Percentiles rank a stretch among this genome's conserved stretches.
Conservation (phyloP, 352 stramenopile genomes). For the Phytophthora pluvialis region DNA sequence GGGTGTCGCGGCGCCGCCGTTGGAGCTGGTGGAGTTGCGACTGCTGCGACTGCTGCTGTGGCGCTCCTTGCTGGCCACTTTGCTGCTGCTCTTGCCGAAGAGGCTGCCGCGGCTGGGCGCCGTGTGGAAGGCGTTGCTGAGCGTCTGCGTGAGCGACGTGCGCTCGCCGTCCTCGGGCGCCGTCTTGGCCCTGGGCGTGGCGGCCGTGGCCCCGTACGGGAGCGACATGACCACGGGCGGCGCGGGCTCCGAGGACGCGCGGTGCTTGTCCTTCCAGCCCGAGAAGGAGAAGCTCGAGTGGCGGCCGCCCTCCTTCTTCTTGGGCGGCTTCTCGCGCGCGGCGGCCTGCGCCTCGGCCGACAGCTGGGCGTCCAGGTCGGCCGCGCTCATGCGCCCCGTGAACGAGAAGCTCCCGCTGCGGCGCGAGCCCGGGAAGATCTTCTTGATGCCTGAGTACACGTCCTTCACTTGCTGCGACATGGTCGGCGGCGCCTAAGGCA, state of each 20-base stretch:
- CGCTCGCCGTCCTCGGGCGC: conserved; percentile 25
- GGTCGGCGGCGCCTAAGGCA: not conserved
- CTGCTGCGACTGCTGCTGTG: conserved; percentile 13
- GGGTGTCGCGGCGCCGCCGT: not conserved
- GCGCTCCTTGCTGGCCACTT: conserved; percentile 10
- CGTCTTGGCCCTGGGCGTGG: conserved; percentile 39
- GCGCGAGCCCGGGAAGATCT: conserved; percentile 65
- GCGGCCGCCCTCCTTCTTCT: conserved; percentile 56
- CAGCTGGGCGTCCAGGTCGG: conserved; percentile 33
- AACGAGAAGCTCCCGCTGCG: conserved; percentile 63
- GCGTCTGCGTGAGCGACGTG: conserved; percentile 33
- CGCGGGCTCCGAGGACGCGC: conserved; percentile 32
- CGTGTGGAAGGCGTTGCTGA: conserved; percentile 36
- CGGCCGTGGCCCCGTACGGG: conserved; percentile 42
- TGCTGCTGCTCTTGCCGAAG: conserved; percentile 26
- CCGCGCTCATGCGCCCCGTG: conserved; percentile 34
- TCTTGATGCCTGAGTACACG: conserved; percentile 82
- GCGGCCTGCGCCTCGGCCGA: conserved; percentile 44
- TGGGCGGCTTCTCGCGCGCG: conserved; percentile 30
- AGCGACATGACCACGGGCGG: conserved; percentile 46
- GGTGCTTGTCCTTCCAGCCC: conserved; percentile 54
- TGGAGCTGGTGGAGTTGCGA: conserved; percentile 22
- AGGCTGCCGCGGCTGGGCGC: conserved; percentile 31
- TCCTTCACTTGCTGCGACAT: conserved; percentile 84
- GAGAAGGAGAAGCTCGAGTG: conserved; percentile 62